Evolutionary conservation across 495 filamentous ascomycete species (phyloP).

Genomic region (Xylaria grammica): DNA sequence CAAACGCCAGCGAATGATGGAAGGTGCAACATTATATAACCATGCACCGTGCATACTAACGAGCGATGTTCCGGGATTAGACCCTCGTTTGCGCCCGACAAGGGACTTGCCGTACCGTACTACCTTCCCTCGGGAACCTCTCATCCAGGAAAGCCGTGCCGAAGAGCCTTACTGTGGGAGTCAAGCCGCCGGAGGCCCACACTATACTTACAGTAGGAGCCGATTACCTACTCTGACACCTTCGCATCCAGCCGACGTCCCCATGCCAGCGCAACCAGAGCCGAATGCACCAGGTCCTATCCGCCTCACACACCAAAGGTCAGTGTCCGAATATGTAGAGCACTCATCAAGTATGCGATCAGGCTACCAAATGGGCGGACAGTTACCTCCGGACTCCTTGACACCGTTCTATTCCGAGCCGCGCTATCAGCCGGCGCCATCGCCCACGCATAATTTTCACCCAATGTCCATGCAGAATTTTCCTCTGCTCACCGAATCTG

Average conservation of each 20-base stretch:
- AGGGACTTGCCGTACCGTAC: too few species aligned
- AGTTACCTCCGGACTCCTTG: not conserved
- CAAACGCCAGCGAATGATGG: too few species aligned
- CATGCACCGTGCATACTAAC: too few species aligned
- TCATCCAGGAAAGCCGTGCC: not conserved
- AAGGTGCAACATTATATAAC: too few species aligned
- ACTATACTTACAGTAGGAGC: slow-evolving; percentile 17
- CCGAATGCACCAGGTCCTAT: not conserved
- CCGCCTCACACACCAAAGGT: slow-evolving; percentile 24
- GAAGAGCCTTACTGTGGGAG: slow-evolving; percentile 15
- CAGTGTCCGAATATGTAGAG: slow-evolving; percentile 15
- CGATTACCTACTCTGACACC: slow-evolving; percentile 22
- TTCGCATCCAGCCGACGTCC: slow-evolving; percentile 19
- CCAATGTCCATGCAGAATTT: not conserved
- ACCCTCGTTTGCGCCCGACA: too few species aligned
- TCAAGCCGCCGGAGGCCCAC: not conserved
- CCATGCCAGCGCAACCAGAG: slow-evolving; percentile 8
- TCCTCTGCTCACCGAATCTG: not conserved
- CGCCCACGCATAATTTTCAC: not conserved
- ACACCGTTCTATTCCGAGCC: not conserved
- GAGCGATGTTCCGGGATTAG: too few species aligned
- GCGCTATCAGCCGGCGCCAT: not conserved
- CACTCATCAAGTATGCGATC: not conserved
- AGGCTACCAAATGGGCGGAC: not conserved
- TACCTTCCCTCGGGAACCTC: not conserved